phyloP scores from a whole-genome alignment of 768 basidiomycete genomes.

The Russula brevipes region DNA sequence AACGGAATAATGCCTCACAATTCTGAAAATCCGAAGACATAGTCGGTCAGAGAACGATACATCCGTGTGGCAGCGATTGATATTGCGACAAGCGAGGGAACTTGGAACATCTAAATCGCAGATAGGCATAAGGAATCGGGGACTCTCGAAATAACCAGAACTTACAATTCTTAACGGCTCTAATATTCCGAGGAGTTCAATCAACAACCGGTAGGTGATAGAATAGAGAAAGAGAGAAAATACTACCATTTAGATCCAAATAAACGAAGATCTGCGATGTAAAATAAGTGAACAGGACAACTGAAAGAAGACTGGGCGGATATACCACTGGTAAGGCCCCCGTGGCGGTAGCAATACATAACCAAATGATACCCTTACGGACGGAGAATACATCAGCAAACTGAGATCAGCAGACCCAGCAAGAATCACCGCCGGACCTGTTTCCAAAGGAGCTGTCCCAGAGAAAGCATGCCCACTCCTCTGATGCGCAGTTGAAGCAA shows the following conservation, averaged over 20 bases:
- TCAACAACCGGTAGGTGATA: neutral
- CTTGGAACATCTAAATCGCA: neutral
- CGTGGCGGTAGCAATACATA: neutral
- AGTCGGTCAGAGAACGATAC: neutral
- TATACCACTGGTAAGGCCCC: neutral
- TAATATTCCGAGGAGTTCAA: neutral
- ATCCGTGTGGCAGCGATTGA: neutral
- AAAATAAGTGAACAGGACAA: neutral
- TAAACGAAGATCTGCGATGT: neutral
- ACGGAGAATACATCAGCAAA: no score
- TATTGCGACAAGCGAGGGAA: neutral
- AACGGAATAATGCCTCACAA: no score
- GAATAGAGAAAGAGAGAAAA: neutral
- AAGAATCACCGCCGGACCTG: neutral
- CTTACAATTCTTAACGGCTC: neutral
- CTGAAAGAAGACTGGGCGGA: no score
- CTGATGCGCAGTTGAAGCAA: neutral
- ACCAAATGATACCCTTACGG: neutral
- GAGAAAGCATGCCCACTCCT: neutral
- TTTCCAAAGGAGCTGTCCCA: neutral
- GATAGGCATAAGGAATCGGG: neutral
- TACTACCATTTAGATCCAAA: neutral
- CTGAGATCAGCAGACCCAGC: neutral
- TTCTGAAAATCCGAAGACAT: no score
- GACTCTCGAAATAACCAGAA: neutral